Evolutionary conservation across 1,284 basidiomycete genomes (phyloP).

Genomic region (Termitomyces sp.): DNA sequence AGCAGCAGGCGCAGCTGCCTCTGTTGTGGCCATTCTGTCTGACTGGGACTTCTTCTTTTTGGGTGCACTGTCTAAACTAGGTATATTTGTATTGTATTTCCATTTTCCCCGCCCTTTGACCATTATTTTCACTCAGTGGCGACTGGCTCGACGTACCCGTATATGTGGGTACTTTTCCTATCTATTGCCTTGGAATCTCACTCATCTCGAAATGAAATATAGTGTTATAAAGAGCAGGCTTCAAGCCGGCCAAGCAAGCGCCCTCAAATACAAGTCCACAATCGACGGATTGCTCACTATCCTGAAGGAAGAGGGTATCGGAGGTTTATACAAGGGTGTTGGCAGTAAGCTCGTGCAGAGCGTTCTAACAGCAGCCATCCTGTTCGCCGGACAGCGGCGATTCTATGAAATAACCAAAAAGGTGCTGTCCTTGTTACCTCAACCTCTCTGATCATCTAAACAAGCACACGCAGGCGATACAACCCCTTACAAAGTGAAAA

Average conservation of each 20-base stretch:
- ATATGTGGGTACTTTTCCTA: constrained; percentile 52
- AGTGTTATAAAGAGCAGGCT: constrained; percentile 82
- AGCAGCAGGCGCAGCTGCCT: constrained; percentile 35
- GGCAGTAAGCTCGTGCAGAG: constrained; percentile 85
- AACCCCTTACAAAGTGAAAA: constrained; percentile 10
- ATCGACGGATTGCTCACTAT: constrained; percentile 69
- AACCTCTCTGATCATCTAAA: neutral
- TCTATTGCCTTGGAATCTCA: neutral
- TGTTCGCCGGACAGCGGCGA: constrained; percentile 81
- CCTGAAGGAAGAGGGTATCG: constrained; percentile 70
- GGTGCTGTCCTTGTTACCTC: constrained; percentile 25
- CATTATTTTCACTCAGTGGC: constrained; percentile 44
- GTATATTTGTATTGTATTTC: constrained; percentile 33
- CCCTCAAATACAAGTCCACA: constrained; percentile 66
- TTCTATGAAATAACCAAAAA: constrained; percentile 67
- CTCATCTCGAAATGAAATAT: constrained; percentile 1
- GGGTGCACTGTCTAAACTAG: constrained; percentile 82
- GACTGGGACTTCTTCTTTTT: constrained; percentile 90
- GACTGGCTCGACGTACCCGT: constrained; percentile 72
- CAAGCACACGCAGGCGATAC: constrained; percentile 9
- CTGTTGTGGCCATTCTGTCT: constrained; percentile 50
- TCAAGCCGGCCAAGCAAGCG: constrained; percentile 66
- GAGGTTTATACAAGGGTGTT: constrained; percentile 82
- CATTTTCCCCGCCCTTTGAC: neutral
- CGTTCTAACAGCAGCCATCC: constrained; percentile 84